Evolutionary conservation across 2,329 filamentous ascomycete genomes (phyloP).

Genomic region (Penicillium concentricum): DNA sequence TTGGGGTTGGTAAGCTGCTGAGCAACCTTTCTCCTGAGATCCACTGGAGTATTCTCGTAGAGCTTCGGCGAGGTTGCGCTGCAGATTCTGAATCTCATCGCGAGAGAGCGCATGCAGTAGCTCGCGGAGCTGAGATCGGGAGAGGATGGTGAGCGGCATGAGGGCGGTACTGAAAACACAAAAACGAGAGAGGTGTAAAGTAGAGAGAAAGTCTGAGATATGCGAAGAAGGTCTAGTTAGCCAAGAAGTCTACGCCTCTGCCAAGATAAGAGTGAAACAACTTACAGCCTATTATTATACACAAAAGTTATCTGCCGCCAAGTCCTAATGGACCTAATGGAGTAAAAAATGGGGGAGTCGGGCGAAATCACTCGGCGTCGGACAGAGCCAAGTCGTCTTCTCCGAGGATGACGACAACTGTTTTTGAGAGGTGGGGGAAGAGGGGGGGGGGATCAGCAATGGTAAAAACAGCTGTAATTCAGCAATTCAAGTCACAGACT

Average conservation of each 20-base stretch:
- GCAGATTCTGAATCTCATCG: constrained; percentile 58
- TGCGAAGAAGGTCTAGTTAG: constrained; percentile 6
- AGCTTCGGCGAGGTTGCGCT: constrained; percentile 58
- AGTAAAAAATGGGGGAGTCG: not conserved
- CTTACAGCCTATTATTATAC: not conserved
- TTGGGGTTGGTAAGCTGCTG: constrained; percentile 60
- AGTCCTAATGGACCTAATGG: not conserved
- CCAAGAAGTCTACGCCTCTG: constrained; percentile 4
- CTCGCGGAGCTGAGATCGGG: constrained; percentile 55
- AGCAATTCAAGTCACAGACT: not conserved
- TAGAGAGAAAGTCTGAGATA: constrained; percentile 1
- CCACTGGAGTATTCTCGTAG: constrained; percentile 65
- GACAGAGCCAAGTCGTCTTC: not conserved
- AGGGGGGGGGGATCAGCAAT: constrained; percentile 2
- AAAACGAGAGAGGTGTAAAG: not conserved
- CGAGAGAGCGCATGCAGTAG: constrained; percentile 57
- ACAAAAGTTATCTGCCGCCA: not conserved
- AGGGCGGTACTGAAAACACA: not conserved
- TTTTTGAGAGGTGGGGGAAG: constrained; percentile 2
- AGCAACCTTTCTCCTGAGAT: constrained; percentile 58
- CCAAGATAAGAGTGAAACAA: constrained; percentile 7
- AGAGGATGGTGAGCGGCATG: constrained; percentile 63
- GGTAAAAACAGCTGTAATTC: not conserved
- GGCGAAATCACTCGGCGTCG: constrained; percentile 1
- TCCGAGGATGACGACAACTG: constrained; percentile 5